Conservation (phyloP, 2,329 filamentous ascomycete species). For the Penicillium hordei region DNA sequence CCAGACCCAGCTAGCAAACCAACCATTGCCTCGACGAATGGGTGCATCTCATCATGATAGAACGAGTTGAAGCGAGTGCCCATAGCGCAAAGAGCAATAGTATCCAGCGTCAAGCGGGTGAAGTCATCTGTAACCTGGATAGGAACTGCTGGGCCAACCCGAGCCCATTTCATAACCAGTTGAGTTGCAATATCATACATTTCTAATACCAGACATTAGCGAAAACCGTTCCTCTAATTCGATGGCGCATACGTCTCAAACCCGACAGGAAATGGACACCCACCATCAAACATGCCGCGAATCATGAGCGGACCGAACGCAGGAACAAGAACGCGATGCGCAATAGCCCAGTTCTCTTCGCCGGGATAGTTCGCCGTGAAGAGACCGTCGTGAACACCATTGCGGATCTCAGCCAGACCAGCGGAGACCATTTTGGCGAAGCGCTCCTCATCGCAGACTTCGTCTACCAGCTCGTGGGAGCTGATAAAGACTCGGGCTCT, state of each 20-base stretch:
- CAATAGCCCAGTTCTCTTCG: constrained; percentile 63
- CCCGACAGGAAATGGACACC: background rate
- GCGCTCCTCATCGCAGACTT: constrained; percentile 65
- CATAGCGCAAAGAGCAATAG: constrained; percentile 70
- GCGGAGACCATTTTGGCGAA: constrained; percentile 60
- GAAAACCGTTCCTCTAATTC: background rate
- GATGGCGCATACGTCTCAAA: background rate
- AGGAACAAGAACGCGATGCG: constrained; percentile 52
- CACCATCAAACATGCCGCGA: constrained; percentile 44
- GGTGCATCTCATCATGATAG: constrained; percentile 67
- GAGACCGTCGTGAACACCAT: constrained; percentile 63
- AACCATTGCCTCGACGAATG: constrained; percentile 68
- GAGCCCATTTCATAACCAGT: constrained; percentile 45
- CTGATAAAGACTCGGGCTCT: constrained; percentile 50
- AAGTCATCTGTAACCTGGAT: constrained; percentile 67
- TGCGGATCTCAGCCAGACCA: constrained; percentile 56
- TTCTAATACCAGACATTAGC: constrained; percentile 18
- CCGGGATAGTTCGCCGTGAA: constrained; percentile 57
- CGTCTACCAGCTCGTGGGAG: constrained; percentile 58
- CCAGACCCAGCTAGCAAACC: constrained; percentile 61
- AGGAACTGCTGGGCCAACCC: constrained; percentile 53
- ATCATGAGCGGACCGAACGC: constrained; percentile 50
- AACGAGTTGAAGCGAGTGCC: constrained; percentile 73
- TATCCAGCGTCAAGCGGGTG: constrained; percentile 71
- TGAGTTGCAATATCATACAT: constrained; percentile 45